Evolutionary conservation across 306 rosid species (phyloP).

Genomic region (Pyrus pyrifolia): DNA sequence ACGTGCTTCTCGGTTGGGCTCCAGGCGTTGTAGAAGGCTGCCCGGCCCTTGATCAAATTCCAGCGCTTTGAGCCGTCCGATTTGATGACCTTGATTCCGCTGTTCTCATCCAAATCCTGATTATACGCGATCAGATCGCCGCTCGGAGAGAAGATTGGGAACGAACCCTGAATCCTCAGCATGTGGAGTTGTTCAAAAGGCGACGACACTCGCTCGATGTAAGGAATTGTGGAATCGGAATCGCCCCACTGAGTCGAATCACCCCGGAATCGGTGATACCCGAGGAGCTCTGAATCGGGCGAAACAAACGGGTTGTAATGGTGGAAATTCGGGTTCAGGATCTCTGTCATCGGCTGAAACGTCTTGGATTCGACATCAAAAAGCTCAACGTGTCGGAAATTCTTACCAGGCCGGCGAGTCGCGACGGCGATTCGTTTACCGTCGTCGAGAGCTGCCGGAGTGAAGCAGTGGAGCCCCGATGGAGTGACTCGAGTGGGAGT

Average conservation of each 20-base stretch:
- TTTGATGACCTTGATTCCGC: constrained; percentile 44
- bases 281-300: constrained; percentile 39
- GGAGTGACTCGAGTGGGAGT: constrained; percentile 56
- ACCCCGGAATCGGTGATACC: constrained; percentile 85
- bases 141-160: constrained; percentile 57
- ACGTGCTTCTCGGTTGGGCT: constrained; percentile 55
- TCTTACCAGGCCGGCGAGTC: constrained; percentile 43
- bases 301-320: constrained; percentile 85
- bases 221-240: constrained; percentile 47
- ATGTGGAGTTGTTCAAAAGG: constrained; percentile 35
- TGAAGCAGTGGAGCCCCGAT: constrained; percentile 67
- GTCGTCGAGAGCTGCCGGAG: constrained; percentile 67
- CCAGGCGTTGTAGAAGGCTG: constrained; percentile 62
- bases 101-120: constrained; percentile 3
- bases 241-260: constrained; percentile 45
- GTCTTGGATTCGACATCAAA: constrained; percentile 31
- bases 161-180: constrained; percentile 51
- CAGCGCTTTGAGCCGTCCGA: constrained; percentile 59
- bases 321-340: constrained; percentile 48
- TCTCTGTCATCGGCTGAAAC: constrained; percentile 42
- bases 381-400: constrained; percentile 64
- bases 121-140: constrained; percentile 53
- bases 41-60: constrained; percentile 48
- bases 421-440: constrained; percentile 53
- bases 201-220: constrained; percentile 40